Base-by-base conservation (phyloP, 2,329 filamentous ascomycete species). In the Colletotrichum phormii region DNA sequence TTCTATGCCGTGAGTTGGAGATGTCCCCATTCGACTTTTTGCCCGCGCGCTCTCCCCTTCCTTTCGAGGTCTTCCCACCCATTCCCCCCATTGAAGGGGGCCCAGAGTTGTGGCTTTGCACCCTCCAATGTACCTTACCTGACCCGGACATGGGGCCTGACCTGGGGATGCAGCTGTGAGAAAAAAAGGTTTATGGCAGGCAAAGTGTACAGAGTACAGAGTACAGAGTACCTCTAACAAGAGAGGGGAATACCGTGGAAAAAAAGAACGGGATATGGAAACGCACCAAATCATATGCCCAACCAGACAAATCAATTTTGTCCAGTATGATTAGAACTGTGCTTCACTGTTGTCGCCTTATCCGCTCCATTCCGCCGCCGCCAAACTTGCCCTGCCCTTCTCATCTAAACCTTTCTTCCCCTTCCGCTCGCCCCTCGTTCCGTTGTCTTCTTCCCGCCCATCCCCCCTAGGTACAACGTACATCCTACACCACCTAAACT, bases 221-320 rank as follows among this genome's bases (percentile, higher is more conserved):
- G 62, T 64, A 64, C 62, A 54, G 42, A 49, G 42, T 64, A 37
- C 54, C 22, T 26, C 18, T 53, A 22, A 26, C 54, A n/a, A 64
- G 46, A 54, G 65, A 64, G 70, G 53, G n/a, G 60, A 64, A 59
- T 64, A 59, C 55, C n/a, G 66, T 60, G 33, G 31, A 54, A 68
- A 61, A 72, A 72, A 61, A 60, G 54, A 70, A 70, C 42, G 66
- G 46, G 33, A 72, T 70, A 72, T 70, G 66, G 66, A 67, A 72
- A 72, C 66, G 70, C 66, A 72, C 70, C 70, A 72, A 72, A 70
- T 70, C 57, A 64, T 68, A 64, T 70, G 24, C 66, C 58, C 65
- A 69, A 58, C 60, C 37, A 63, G 64, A 53, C 59, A 64, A 70
- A 61, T 64, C 66, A 72, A 70, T 69, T 42, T 72, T 61, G 35